These are phyloP conservation scores for Ramaria rubella DNA, from an alignment of 768 basidiomycete species.

Conservation along the genomic window DNA sequence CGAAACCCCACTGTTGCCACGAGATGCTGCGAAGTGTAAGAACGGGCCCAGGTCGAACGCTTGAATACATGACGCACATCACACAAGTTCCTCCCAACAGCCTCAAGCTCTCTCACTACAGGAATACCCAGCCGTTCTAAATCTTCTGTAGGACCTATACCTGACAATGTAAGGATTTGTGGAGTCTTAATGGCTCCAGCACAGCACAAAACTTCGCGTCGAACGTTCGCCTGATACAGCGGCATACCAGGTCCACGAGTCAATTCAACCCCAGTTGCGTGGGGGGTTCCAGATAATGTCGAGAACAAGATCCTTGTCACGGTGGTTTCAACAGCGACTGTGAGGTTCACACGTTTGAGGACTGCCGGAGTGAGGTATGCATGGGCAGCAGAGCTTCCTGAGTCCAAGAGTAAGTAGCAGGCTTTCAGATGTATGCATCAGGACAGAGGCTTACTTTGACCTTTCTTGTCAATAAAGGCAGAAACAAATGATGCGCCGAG, in stretches of 20 bases:
- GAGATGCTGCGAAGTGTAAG: not conserved
- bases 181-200: constrained; percentile 26
- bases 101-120: constrained; percentile 28
- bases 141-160: constrained; percentile 32
- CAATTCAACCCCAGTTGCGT: not conserved
- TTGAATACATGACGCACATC: constrained; percentile 20
- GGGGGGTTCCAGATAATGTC: not conserved
- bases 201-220: constrained; percentile 20
- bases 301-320: constrained; percentile 19
- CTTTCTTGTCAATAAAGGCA: constrained; percentile 15
- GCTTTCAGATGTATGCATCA: not conserved
- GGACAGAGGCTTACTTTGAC: constrained; percentile 13
- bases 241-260: not conserved
- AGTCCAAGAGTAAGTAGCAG: not conserved
- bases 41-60: too few relatives aligned
- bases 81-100: constrained; percentile 35
- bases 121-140: constrained; percentile 26
- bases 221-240: constrained; percentile 12
- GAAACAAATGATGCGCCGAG: constrained; percentile 13
- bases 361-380: constrained; percentile 21
- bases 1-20: not conserved
- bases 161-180: constrained; percentile 38
- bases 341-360: constrained; percentile 20
- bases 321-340: constrained; percentile 15
- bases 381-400: constrained; percentile 23